phyloP scores from a whole-genome alignment of 2,329 filamentous ascomycete species.

The Alternaria sp. region DNA sequence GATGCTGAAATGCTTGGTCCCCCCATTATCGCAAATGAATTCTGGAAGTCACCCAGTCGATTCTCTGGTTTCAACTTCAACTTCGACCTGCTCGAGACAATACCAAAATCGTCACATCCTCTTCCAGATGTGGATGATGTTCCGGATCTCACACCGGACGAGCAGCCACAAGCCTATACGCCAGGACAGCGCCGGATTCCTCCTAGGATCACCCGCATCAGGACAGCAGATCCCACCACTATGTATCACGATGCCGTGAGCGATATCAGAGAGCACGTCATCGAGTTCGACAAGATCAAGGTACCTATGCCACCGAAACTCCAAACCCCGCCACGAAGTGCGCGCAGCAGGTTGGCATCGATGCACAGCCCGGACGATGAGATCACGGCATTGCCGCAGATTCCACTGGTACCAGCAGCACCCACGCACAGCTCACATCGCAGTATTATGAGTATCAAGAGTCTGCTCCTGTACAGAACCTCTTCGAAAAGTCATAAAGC shows the following conservation, averaged over 20 bases:
- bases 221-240: conserved; percentile 13
- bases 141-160: conserved; percentile 27
- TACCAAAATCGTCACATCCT: conserved; percentile 11
- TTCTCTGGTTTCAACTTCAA: conserved; percentile 42
- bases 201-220: conserved; percentile 11
- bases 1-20: conserved; percentile 38
- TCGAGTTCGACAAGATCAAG: conserved; percentile 34
- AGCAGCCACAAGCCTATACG: conserved; percentile 3
- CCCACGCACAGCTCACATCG: conserved; percentile 15
- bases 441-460: conserved; percentile 30
- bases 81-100: conserved; percentile 24
- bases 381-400: conserved; percentile 27
- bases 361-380: conserved; percentile 19
- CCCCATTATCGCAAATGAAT: conserved; percentile 36
- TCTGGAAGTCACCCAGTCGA: conserved; percentile 33
- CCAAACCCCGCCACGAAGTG: conserved; percentile 30
- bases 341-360: conserved; percentile 19
- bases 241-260: conserved; percentile 17
- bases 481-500: conserved; percentile 5
- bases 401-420: conserved; percentile 1
- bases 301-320: conserved; percentile 32
- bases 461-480: conserved; percentile 30
- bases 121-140: conserved; percentile 34
- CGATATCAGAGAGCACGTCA: conserved; percentile 37
- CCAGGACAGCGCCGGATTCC: conserved; percentile 2